phyloP scores from a whole-genome alignment of 2,329 filamentous ascomycete species.

The Diaporthe sp. region DNA sequence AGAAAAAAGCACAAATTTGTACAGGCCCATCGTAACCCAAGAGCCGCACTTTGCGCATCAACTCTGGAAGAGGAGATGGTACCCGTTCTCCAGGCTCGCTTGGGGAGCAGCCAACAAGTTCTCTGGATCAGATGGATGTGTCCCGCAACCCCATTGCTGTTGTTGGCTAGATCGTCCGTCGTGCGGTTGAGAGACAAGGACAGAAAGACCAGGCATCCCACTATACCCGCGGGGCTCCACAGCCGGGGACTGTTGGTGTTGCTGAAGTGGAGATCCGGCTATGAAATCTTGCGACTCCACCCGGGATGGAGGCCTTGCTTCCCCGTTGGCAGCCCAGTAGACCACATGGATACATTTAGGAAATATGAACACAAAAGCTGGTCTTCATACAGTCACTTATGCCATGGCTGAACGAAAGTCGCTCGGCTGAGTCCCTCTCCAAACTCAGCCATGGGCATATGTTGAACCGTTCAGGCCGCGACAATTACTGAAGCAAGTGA shows the following conservation, averaged over 20 bases:
- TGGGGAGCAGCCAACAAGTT: background rate
- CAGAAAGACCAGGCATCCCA: background rate
- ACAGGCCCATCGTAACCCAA: background rate
- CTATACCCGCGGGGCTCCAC: background rate
- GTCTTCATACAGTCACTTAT: background rate
- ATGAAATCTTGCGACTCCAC: background rate
- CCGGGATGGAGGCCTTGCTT: slow-evolving; percentile 4
- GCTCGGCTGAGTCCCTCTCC: too few species aligned
- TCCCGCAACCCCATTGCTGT: background rate
- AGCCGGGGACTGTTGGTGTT: slow-evolving; percentile 11
- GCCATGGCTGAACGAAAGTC: background rate
- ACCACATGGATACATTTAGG: background rate
- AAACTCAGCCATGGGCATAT: background rate
- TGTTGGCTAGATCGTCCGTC: slow-evolving; percentile 1
- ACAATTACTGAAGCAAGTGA: background rate
- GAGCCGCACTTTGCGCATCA: background rate
- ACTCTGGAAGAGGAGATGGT: background rate
- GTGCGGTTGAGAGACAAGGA: background rate
- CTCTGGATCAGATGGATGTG: background rate
- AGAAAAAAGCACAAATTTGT: background rate
- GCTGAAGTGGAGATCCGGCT: background rate
- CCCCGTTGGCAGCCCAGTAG: background rate
- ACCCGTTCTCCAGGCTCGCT: background rate
- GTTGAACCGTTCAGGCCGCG: background rate
- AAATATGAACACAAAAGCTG: background rate